phyloP scores from a whole-genome alignment of 352 stramenopile genomes.

The Phytophthora sansomeana region DNA sequence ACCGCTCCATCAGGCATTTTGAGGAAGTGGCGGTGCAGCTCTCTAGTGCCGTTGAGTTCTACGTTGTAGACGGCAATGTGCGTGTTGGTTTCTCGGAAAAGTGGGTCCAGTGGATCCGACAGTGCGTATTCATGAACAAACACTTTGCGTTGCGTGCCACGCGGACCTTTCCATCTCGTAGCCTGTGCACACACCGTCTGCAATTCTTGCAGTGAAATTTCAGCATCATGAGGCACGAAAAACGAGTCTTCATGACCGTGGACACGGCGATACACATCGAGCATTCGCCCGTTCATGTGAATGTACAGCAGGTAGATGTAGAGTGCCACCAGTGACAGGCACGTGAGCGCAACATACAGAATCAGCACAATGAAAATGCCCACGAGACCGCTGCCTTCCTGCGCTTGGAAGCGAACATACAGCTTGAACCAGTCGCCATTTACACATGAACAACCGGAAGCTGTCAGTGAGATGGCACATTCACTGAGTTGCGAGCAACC shows the following conservation, averaged over 20 bases:
- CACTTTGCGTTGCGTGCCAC: slow-evolving; percentile 72
- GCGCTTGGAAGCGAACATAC: slow-evolving; percentile 75
- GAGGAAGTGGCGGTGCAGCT: slow-evolving; percentile 91
- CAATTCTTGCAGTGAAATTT: slow-evolving; percentile 83
- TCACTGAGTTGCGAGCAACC: slow-evolving; percentile 55
- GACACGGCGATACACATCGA: slow-evolving; percentile 87
- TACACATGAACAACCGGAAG: slow-evolving; percentile 61
- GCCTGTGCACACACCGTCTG: slow-evolving; percentile 68
- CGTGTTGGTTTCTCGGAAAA: slow-evolving; percentile 71
- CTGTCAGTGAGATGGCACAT: slow-evolving; percentile 52
- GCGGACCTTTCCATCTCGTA: slow-evolving; percentile 65
- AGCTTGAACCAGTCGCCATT: slow-evolving; percentile 92
- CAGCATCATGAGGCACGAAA: slow-evolving; percentile 91
- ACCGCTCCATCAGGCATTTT: slow-evolving; percentile 85
- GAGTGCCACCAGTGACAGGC: slow-evolving; percentile 57
- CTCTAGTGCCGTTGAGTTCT: slow-evolving; percentile 55
- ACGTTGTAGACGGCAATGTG: slow-evolving; percentile 89
- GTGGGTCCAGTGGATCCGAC: slow-evolving; percentile 68
- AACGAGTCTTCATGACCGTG: slow-evolving; percentile 76
- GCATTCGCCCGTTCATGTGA: slow-evolving; percentile 92
- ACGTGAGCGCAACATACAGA: slow-evolving; percentile 72
- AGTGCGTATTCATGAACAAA: slow-evolving; percentile 87
- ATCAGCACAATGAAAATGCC: slow-evolving; percentile 84
- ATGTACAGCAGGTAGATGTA: slow-evolving; percentile 88
- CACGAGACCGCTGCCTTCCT: slow-evolving; percentile 82